Conservation (phyloP, 352 stramenopile genomes). For the Phytophthora colocasiae region DNA sequence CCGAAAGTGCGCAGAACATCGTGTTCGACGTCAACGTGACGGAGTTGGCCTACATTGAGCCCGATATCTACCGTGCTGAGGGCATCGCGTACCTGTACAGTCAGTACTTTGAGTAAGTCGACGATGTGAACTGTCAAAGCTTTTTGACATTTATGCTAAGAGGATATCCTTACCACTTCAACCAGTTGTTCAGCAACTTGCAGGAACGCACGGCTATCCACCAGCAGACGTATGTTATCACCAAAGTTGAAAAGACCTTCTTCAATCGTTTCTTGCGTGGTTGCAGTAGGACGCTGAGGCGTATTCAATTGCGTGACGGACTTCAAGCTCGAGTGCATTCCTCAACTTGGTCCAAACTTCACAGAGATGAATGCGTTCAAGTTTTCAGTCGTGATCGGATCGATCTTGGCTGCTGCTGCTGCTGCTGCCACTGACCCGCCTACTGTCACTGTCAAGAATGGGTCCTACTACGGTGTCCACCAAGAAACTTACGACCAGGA, state of each 20-base stretch:
- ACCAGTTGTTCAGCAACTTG: no score
- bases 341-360: background rate
- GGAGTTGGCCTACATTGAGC: conserved; percentile 25
- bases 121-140: no score
- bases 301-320: no score
- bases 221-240: no score
- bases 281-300: no score
- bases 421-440: conserved; percentile 1
- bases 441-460: conserved; percentile 34
- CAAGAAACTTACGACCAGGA: conserved; percentile 34
- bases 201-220: no score
- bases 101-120: conserved; percentile 8
- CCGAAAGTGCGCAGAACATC: no score
- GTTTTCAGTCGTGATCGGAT: background rate
- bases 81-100: conserved; percentile 26
- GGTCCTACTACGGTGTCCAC: conserved; percentile 38
- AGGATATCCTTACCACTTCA: no score
- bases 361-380: conserved; percentile 6
- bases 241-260: no score
- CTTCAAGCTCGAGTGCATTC: no score
- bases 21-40: conserved; percentile 34
- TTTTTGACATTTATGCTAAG: no score
- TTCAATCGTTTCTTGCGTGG: no score
- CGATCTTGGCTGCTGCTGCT: background rate
- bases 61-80: conserved; percentile 27